These are phyloP conservation scores for Wakefieldia striispora DNA, from an alignment of 768 basidiomycete species.

Conservation along the genomic window DNA sequence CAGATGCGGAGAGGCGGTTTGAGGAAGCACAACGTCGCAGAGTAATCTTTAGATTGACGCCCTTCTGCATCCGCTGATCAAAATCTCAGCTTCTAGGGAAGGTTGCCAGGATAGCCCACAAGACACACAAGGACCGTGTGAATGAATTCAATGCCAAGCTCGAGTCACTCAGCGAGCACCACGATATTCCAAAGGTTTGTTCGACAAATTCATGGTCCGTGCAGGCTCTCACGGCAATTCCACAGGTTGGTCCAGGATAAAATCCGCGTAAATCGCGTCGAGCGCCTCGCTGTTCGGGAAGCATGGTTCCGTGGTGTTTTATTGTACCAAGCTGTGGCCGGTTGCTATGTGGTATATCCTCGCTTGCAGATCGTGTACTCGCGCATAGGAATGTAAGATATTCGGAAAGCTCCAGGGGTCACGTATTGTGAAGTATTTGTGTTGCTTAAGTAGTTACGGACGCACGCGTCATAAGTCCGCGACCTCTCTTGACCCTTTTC, in stretches of 20 bases:
- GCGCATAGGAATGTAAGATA: conserved; percentile 23
- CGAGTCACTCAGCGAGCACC: conserved; percentile 87
- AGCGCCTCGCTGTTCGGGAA: conserved; percentile 17
- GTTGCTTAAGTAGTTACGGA: conserved; percentile 37
- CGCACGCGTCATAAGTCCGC: conserved; percentile 33
- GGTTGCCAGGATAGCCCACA: conserved; percentile 73
- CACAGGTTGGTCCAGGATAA: conserved; percentile 86
- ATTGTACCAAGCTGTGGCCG: conserved; percentile 18
- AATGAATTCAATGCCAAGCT: conserved; percentile 86
- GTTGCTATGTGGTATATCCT: conserved; percentile 16
- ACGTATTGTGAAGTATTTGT: conserved; percentile 37
- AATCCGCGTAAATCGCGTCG: conserved; percentile 31
- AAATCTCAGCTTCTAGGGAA: conserved; percentile 62
- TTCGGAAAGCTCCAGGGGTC: conserved; percentile 25
- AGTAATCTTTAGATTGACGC: conserved; percentile 44
- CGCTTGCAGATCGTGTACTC: conserved; percentile 21
- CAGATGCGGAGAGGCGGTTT: conserved; percentile 84
- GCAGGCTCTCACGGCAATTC: conserved; percentile 25
- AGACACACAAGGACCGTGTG: conserved; percentile 93
- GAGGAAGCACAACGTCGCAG: conserved; percentile 82
- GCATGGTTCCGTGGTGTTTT: conserved; percentile 7
- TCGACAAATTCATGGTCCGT: conserved; percentile 25
- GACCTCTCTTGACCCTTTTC: conserved; percentile 35
- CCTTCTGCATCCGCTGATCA: conserved; percentile 7
- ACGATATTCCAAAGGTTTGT: conserved; percentile 88